These are phyloP conservation scores for Elsinoe fawcettii DNA, from an alignment of 2,329 filamentous ascomycete genomes.

Conservation along the genomic window DNA sequence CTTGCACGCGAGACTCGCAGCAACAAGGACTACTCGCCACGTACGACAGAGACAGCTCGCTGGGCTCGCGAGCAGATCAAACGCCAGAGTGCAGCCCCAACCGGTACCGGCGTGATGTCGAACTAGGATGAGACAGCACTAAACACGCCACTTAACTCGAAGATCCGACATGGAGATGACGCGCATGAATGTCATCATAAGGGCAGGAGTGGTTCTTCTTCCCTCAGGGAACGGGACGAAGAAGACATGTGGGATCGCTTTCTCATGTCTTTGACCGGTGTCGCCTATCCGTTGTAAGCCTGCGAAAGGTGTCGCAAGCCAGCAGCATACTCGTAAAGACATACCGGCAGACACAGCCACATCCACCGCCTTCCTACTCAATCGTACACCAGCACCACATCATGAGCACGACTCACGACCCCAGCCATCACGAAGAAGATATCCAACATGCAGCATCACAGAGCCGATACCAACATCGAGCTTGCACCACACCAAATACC, in stretches of 20 bases:
- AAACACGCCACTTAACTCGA: neutral
- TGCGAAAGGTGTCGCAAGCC: too few relatives aligned
- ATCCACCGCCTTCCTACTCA: neutral
- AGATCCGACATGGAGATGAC: neutral
- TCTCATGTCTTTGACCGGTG: too few relatives aligned
- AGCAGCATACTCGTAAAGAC: too few relatives aligned
- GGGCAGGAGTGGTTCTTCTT: too few relatives aligned
- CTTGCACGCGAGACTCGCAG: conserved; percentile 89
- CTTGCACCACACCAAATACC: neutral
- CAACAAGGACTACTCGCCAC: conserved; percentile 75
- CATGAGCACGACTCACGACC: conserved; percentile 6
- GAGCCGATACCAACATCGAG: conserved; percentile 14
- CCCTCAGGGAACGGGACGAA: too few relatives aligned
- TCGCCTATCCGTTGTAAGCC: too few relatives aligned
- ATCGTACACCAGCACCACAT: neutral
- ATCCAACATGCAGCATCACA: conserved; percentile 11
- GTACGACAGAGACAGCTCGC: conserved; percentile 88
- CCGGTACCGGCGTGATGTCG: conserved; percentile 3
- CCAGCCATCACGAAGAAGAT: conserved; percentile 6
- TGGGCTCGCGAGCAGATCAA: conserved; percentile 98
- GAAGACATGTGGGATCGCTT: too few relatives aligned
- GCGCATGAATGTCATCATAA: neutral
- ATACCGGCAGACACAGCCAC: neutral
- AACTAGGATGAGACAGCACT: neutral
- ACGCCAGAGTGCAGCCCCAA: conserved; percentile 52